A percentile compares a stretch with the other conserved stretches of the same genome.
phyloP scores from a whole-genome alignment of 1,284 basidiomycete genomes.

The Leccinum solheimii region DNA sequence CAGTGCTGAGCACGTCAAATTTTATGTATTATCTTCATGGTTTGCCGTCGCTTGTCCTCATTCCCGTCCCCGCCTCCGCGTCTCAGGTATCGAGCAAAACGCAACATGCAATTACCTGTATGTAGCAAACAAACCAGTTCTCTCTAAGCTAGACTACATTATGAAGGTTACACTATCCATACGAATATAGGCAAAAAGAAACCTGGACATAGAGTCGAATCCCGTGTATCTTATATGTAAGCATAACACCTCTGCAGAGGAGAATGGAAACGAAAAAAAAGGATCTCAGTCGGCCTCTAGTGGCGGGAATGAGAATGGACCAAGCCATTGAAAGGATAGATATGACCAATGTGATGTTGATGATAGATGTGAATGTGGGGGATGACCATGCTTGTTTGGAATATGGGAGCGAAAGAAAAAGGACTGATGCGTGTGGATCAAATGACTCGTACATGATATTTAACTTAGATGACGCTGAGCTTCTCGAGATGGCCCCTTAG shows the following conservation, averaged over 20 bases:
- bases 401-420: background rate
- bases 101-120: background rate
- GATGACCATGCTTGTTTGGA: background rate
- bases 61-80: background rate
- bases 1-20: background rate
- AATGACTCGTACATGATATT: background rate
- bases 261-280: background rate
- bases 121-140: background rate
- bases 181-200: background rate
- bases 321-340: background rate
- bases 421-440: background rate
- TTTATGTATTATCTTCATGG: background rate
- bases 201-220: background rate
- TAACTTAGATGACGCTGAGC: constrained; percentile 31
- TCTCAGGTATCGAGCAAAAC: background rate
- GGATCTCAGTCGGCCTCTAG: background rate
- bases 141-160: background rate
- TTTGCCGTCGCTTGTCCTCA: background rate
- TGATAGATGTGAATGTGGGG: background rate
- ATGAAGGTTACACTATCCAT: background rate
- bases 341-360: background rate
- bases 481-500: constrained; percentile 30
- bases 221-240: background rate
- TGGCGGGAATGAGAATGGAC: background rate
- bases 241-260: background rate